A percentile compares a stretch with the other conserved stretches of the same genome.
phyloP scores from a whole-genome alignment of 108 stramenopile species.

The Licmophora abbreviata region DNA sequence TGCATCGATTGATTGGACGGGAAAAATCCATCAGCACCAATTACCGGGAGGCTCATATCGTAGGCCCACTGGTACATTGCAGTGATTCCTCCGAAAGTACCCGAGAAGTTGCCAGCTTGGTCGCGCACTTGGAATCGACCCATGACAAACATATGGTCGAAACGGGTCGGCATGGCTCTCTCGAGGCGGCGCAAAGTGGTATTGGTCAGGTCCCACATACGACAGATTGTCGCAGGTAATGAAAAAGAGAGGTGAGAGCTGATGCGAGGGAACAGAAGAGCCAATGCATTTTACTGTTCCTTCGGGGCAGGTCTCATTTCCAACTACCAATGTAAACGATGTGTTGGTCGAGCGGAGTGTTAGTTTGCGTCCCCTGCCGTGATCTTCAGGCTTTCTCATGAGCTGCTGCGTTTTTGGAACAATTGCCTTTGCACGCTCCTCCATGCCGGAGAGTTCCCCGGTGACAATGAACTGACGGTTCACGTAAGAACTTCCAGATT shows the following conservation, averaged over 20 bases:
- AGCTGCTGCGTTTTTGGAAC: background rate
- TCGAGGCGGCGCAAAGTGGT: background rate
- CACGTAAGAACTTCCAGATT: background rate
- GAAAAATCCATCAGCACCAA: too few relatives aligned
- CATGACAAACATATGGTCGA: background rate
- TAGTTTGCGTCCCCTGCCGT: background rate
- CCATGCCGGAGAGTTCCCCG: background rate
- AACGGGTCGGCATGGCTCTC: background rate
- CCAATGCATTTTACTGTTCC: conserved; percentile 1
- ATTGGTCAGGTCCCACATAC: background rate
- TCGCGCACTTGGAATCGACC: background rate
- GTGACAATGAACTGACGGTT: conserved; percentile 2
- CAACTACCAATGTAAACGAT: background rate
- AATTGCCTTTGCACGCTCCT: background rate
- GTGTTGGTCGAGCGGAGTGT: background rate
- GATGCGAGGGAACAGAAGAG: background rate
- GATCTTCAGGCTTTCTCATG: background rate
- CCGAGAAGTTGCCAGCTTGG: background rate
- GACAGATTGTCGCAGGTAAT: background rate
- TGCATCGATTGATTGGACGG: too few relatives aligned
- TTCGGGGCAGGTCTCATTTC: background rate
- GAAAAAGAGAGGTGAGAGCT: background rate
- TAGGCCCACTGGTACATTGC: too few relatives aligned
- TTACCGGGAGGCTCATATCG: too few relatives aligned
- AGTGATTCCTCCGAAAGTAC: background rate